Conservation (phyloP, 345 rosid species). For the Gossypium thurberi region DNA sequence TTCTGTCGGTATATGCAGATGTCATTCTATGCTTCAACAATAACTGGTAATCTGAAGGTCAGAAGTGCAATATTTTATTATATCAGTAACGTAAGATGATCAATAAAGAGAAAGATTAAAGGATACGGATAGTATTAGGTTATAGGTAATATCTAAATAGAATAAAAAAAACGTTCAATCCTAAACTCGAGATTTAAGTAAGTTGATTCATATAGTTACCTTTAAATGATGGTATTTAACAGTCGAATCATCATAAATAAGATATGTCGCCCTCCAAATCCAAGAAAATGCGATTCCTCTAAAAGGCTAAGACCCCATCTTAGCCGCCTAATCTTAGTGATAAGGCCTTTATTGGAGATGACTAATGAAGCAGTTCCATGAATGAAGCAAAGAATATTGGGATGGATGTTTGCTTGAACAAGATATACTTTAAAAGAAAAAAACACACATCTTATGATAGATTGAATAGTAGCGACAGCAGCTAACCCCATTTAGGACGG, state of each 20-base stretch:
- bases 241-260: background rate
- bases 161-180: conserved; percentile 12
- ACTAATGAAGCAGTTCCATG: background rate
- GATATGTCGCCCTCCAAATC: background rate
- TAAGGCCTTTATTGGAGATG: conserved; percentile 4
- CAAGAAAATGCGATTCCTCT: background rate
- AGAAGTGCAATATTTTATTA: conserved; percentile 4
- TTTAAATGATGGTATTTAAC: background rate
- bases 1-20: conserved; percentile 13
- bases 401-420: background rate
- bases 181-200: background rate
- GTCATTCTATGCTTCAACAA: background rate
- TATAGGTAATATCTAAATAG: background rate
- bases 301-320: background rate
- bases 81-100: background rate
- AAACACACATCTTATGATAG: background rate
- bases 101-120: background rate
- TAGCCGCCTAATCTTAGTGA: background rate
- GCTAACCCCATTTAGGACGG: background rate
- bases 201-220: background rate
- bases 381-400: background rate
- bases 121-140: conserved; percentile 12
- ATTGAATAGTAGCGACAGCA: background rate
- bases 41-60: background rate
- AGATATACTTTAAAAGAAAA: background rate